A percentile compares a stretch with the other conserved stretches of the same genome.
Evolutionary conservation across 257 asterid species (phyloP).

Genomic region (Leptodermis oblonga): DNA sequence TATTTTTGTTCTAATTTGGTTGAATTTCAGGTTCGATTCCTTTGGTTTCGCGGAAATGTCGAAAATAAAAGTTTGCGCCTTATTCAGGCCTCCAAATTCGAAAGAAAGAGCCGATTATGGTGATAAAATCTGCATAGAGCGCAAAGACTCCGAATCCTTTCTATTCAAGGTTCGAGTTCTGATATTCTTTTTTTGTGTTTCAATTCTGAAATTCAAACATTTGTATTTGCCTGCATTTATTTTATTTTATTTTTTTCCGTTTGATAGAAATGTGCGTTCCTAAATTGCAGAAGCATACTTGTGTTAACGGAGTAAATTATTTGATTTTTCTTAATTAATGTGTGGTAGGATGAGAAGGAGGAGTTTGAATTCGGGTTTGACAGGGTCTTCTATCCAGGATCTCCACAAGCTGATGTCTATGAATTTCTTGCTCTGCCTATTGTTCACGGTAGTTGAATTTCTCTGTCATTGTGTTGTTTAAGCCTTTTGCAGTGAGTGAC

Average conservation of each 20-base stretch:
- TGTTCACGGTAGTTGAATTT: slow-evolving; percentile 64
- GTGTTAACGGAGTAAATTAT: slow-evolving; percentile 3
- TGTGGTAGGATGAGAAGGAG: slow-evolving; percentile 66
- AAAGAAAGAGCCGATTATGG: slow-evolving; percentile 67
- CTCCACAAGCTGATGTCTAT: slow-evolving; percentile 62
- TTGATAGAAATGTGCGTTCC: no score
- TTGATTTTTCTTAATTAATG: slow-evolving; percentile 4
- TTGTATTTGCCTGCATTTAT: no score
- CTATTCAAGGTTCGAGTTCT: slow-evolving; percentile 49
- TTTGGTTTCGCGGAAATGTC: slow-evolving; percentile 36
- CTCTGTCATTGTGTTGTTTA: neutral
- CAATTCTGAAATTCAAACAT: no score
- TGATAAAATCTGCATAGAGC: slow-evolving; percentile 48
- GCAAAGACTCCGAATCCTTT: slow-evolving; percentile 54
- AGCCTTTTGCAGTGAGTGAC: neutral
- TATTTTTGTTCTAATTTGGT: no score
- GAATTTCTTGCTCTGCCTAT: slow-evolving; percentile 68
- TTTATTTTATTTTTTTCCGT: neutral
- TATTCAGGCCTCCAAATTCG: slow-evolving; percentile 69
- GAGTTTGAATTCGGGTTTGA: slow-evolving; percentile 64
- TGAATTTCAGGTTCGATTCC: slow-evolving; percentile 1
- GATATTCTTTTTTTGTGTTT: neutral
- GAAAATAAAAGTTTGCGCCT: slow-evolving; percentile 61
- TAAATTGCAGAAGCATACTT: neutral
- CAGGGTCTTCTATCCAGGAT: slow-evolving; percentile 72